Evolutionary conservation across 805 yeast genomes (phyloP), one percentile per base, ranked within the genome.

Genomic region (Metschnikowia kofuensis): DNA sequence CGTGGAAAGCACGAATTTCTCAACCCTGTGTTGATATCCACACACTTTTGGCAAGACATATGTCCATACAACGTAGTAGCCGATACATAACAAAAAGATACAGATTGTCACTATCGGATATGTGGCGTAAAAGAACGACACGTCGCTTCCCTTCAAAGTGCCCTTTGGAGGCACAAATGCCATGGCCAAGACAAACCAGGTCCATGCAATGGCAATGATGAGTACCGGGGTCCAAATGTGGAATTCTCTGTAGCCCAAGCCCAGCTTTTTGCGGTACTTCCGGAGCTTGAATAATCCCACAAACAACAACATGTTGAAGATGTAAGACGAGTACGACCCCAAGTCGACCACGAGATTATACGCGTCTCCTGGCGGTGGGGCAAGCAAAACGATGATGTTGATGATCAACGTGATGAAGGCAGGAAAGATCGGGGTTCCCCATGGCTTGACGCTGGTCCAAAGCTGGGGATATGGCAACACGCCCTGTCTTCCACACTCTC

Each of bases 121-220:
- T 0, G 76, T 66, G 14, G 72, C 70, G 53, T 73, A 73, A 55
- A 73, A 72, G 55, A 73, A 73, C 5, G 72, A 60, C 21, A 71
- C 75, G 52, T 73, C 77, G 41, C 69, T 60, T 4, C 77, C 77
- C 30, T 56, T 70, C 49, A 71, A 60, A 3, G 69, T 58, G 3
- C 73, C 73, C 45, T 64, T 54, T 27, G 77, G 77, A 30, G 77
- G 77, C 32, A 73, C 76, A 53, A 67, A 73, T 0, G 76, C 68
- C 64, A 72, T 66, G 14, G 66, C 69, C 48, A 72, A 57, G n/a
- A 73, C 77, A 51, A 72, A 68, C 8, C 62, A 32, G 29, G 68
- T 59, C 57, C 64, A 73, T 11, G 68, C 50, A 7, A 70, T 52
- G 6, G 68, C 63, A 37, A 73, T 48, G 7, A 65, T 48, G 16